Conservation (phyloP, 352 stramenopile species). For the Phytophthora macrochlamydospora region DNA sequence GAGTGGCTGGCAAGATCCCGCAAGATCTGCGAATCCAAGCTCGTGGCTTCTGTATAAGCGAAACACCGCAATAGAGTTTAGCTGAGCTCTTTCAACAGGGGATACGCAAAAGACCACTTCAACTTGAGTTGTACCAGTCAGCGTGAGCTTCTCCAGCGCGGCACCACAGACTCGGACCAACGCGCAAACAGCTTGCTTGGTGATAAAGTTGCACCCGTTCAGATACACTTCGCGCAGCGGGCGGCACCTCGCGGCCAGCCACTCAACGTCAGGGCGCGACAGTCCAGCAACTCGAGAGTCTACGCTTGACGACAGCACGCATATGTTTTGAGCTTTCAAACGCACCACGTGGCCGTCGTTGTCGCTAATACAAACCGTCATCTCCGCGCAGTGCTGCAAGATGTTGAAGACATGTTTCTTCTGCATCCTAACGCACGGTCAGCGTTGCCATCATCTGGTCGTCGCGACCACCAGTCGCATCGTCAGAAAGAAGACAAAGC, state of each 20-base stretch:
- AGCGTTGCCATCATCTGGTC: constrained; percentile 13
- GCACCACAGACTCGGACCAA: constrained; percentile 45
- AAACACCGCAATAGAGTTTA: constrained; percentile 4
- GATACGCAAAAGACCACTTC: not conserved
- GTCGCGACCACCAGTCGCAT: not conserved
- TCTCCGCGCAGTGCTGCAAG: constrained; percentile 33
- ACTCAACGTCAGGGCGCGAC: constrained; percentile 48
- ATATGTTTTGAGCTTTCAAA: constrained; percentile 2
- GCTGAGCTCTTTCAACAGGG: constrained; percentile 1
- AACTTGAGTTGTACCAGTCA: constrained; percentile 43
- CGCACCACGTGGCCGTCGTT: constrained; percentile 3
- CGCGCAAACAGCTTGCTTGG: constrained; percentile 42
- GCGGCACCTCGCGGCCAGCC: constrained; percentile 40
- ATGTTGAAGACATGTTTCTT: constrained; percentile 61
- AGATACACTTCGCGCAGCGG: constrained; percentile 48
- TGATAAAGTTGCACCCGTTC: constrained; percentile 56
- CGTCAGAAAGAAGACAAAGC: not conserved
- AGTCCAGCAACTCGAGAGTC: constrained; percentile 69
- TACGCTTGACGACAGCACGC: constrained; percentile 12
- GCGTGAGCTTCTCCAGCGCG: constrained; percentile 40
- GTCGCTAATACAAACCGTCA: constrained; percentile 31
- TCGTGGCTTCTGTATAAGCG: constrained; percentile 38
- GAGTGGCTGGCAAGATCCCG: constrained; percentile 37
- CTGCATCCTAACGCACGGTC: constrained; percentile 42
- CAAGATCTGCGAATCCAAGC: constrained; percentile 55